A percentile compares a stretch with the other conserved stretches of the same genome.
These are phyloP conservation scores for Forsythia suspensa DNA, from an alignment of 257 asterid genomes.

Conservation along the genomic window DNA sequence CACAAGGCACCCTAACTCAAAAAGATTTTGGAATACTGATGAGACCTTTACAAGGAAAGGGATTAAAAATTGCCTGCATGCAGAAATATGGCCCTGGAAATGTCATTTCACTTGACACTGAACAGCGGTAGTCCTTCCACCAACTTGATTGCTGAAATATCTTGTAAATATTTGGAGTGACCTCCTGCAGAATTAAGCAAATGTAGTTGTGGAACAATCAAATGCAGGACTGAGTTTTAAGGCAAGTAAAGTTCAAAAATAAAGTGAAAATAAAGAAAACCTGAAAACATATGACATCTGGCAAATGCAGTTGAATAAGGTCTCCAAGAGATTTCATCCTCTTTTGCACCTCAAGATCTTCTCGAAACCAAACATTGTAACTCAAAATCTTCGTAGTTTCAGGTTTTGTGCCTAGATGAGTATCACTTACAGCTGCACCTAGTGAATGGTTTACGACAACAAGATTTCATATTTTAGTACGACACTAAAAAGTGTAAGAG, in stretches of 20 bases:
- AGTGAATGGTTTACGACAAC: not conserved
- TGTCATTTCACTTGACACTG: slow-evolving; percentile 45
- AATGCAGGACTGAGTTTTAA: not conserved
- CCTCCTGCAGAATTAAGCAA: slow-evolving; percentile 59
- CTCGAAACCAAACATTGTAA: slow-evolving; percentile 89
- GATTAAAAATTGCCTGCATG: slow-evolving; percentile 63
- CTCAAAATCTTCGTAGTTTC: slow-evolving; percentile 69
- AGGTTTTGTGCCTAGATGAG: slow-evolving; percentile 26
- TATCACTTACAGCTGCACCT: slow-evolving; percentile 33
- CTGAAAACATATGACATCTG: slow-evolving; percentile 92
- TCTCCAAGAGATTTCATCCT: slow-evolving; percentile 80
- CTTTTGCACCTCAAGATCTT: slow-evolving; percentile 70
- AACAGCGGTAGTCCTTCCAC: slow-evolving; percentile 91
- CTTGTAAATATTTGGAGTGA: slow-evolving; percentile 60
- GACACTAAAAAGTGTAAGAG: slow-evolving; percentile 5
- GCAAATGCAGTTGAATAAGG: slow-evolving; percentile 75
- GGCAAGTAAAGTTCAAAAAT: not conserved
- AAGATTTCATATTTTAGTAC: slow-evolving; percentile 14
- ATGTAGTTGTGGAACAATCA: slow-evolving; percentile 4
- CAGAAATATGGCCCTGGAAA: slow-evolving; percentile 69
- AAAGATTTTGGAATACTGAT: not conserved
- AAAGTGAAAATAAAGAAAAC: slow-evolving; percentile 29
- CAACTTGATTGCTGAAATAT: slow-evolving; percentile 68
- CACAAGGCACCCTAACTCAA: not conserved
- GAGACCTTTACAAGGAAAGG: not conserved